A percentile compares a stretch with the other conserved stretches of the same genome.
phyloP scores from a whole-genome alignment of 169 alveolate genomes.

The Plasmodium coatneyi region DNA sequence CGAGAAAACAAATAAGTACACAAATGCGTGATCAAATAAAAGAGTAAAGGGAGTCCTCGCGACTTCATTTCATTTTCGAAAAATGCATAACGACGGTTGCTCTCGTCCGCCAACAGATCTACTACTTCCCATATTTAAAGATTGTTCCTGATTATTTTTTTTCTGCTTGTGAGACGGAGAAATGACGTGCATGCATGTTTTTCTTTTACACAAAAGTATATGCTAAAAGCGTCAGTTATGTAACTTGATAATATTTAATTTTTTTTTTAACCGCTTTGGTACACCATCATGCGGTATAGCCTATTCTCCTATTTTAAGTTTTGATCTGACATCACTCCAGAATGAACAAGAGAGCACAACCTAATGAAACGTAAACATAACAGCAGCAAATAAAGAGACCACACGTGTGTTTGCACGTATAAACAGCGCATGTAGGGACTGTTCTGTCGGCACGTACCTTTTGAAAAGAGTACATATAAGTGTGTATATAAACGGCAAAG shows the following conservation, averaged over 20 bases:
- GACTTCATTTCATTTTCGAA: not conserved
- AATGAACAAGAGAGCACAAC: not conserved
- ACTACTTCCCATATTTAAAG: not conserved
- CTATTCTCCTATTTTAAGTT: not conserved
- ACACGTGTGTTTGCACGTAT: constrained; percentile 1
- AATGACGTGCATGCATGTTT: not conserved
- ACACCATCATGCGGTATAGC: not conserved
- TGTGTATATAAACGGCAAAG: not conserved
- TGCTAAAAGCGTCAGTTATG: not conserved
- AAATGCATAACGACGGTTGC: not conserved
- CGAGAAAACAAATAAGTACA: not conserved
- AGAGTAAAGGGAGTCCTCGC: not conserved
- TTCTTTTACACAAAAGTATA: not conserved
- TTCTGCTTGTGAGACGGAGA: not conserved
- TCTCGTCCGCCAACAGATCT: not conserved
- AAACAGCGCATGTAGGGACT: not conserved
- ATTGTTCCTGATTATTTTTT: not conserved
- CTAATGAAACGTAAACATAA: not conserved
- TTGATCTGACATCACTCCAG: not conserved
- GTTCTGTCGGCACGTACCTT: not conserved
- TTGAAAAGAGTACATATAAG: not conserved
- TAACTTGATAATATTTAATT: not conserved
- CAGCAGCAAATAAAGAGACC: not conserved
- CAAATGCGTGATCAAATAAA: not conserved
- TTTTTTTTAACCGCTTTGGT: not conserved